These are phyloP conservation scores for Torulaspora indica DNA, from an alignment of 805 yeast genomes.

Conservation along the genomic window DNA sequence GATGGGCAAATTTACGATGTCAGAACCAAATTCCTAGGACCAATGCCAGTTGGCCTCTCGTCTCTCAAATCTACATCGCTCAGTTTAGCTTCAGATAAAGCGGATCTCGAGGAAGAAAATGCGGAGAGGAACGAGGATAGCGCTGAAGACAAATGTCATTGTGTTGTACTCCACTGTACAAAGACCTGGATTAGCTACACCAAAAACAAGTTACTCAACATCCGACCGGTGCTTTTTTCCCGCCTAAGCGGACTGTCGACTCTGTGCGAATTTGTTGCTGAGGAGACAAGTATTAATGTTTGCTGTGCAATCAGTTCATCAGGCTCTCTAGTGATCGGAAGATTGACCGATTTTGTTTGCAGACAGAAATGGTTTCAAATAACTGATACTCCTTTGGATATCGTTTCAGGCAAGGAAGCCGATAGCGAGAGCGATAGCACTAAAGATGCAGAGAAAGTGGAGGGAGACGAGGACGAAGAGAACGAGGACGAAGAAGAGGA, in stretches of 20 bases:
- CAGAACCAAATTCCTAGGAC: slow-evolving; percentile 68
- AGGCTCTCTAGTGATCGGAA: slow-evolving; percentile 31
- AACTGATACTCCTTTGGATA: neutral
- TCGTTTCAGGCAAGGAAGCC: slow-evolving; percentile 8
- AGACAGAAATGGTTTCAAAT: slow-evolving; percentile 26
- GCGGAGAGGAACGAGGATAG: slow-evolving; percentile 13
- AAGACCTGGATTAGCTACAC: slow-evolving; percentile 37
- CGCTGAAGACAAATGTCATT: slow-evolving; percentile 13
- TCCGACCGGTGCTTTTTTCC: slow-evolving; percentile 31
- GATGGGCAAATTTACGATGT: slow-evolving; percentile 64
- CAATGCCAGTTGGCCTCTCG: slow-evolving; percentile 53
- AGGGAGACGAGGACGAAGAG: slow-evolving; percentile 9
- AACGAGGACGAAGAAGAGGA: slow-evolving; percentile 18
- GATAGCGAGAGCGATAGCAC: slow-evolving; percentile 1
- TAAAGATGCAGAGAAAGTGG: neutral
- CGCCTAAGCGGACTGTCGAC: slow-evolving; percentile 10
- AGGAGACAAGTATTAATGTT: slow-evolving; percentile 26
- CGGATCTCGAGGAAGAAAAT: slow-evolving; percentile 18
- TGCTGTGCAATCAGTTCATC: slow-evolving; percentile 26
- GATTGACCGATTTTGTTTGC: slow-evolving; percentile 20
- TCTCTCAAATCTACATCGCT: slow-evolving; percentile 11
- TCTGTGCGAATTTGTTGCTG: slow-evolving; percentile 22
- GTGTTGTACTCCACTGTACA: slow-evolving; percentile 34
- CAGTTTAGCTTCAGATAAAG: slow-evolving; percentile 27
- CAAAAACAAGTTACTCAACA: slow-evolving; percentile 17